Conservation (phyloP, 345 rosid genomes). For the Melaleuca alternifolia region DNA sequence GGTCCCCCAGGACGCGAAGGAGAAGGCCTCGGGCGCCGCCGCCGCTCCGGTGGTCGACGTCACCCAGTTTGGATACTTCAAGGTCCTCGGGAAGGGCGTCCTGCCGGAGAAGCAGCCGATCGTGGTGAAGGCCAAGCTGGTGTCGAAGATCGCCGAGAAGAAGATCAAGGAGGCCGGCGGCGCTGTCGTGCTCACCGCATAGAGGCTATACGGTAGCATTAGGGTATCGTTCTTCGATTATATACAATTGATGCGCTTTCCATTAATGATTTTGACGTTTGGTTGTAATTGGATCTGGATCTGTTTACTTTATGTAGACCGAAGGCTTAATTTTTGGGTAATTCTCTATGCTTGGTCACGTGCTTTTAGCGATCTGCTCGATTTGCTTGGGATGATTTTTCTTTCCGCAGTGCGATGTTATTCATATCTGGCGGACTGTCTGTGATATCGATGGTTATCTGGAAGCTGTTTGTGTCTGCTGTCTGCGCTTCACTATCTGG, state of each 20-base stretch:
- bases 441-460: background rate
- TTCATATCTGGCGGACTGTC: background rate
- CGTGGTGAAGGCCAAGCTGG: conserved; percentile 31
- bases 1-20: conserved; percentile 26
- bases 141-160: conserved; percentile 33
- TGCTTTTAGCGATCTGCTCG: background rate
- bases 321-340: background rate
- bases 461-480: background rate
- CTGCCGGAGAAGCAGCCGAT: conserved; percentile 24
- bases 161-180: conserved; percentile 39
- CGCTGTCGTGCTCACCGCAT: conserved; percentile 33
- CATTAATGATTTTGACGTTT: background rate
- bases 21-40: conserved; percentile 23
- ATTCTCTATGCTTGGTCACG: background rate
- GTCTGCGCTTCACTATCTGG: conserved; percentile 12
- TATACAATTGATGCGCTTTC: background rate
- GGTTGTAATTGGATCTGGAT: background rate
- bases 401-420: background rate
- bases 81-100: conserved; percentile 32
- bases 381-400: background rate
- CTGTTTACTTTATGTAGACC: background rate
- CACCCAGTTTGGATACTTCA: conserved; percentile 27
- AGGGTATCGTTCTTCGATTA: background rate
- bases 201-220: background rate
- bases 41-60: conserved; percentile 25